Base-by-base conservation (phyloP, 1,284 basidiomycete genomes). In the Ustilago hordei region DNA sequence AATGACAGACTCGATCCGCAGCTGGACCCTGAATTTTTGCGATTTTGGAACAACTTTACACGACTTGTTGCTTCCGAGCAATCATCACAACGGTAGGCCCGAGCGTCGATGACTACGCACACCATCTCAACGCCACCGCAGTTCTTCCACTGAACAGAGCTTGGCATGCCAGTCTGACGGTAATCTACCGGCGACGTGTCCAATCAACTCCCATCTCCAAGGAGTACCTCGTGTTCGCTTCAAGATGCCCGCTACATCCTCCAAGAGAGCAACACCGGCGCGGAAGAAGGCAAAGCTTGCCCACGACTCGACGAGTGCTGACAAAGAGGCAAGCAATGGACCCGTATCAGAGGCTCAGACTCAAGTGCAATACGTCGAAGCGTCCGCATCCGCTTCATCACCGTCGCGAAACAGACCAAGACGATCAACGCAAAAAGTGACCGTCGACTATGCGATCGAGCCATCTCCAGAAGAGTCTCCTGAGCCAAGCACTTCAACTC, bases 261-360 rank as follows among this genome's bases (percentile, higher is more conserved):
- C 17, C 53, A 60, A 54, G 41, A 43, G 54, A 17, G 23, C 62
- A 17, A 72, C 64, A 12, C 61, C 70, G 7, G 57, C 58, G 15
- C 35, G 61, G 15, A 73, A 73, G 59, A 67, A 61, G 38, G 41
- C 62, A 8, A 73, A 64, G 55, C 43, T 63, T 19, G 58, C 54
- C 15, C 31, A 45, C n/a, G 43, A 45, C 28, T 12, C 32, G 39
- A 35, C 28, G 35, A 39, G 23, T 11, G 32, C 36, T 35, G 39
- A 28, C 39, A 11, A 19, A 19, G 43, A 43, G 12, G 32, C 17
- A 39, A n/a, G 15, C 41, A 45, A 34, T 31, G 17, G 17, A 15
- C 3, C 41, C 31, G 8, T 9, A 3, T 3, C 48, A 48, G 23
- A 48, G 8, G 45, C n/a, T 19, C n/a, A 28, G 23, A 48, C 8